phyloP scores from a whole-genome alignment of 441 rosid species.

The Geranium incanum region DNA sequence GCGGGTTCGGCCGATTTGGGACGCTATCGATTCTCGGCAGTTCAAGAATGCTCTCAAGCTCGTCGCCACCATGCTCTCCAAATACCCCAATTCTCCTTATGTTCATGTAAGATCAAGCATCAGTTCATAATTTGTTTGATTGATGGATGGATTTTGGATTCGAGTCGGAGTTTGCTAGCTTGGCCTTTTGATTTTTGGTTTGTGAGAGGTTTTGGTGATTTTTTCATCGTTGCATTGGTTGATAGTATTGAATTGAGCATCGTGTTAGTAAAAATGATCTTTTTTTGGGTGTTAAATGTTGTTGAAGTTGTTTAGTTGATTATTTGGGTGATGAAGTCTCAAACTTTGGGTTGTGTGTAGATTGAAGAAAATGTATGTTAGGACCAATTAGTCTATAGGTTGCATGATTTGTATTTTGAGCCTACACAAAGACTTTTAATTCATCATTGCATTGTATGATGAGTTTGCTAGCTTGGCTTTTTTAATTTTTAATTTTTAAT shows the following conservation, averaged over 20 bases:
- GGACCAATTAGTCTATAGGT: background rate
- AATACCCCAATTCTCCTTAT: conserved; percentile 83
- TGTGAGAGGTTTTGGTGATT: background rate
- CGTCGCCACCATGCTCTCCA: conserved; percentile 66
- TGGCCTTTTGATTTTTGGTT: background rate
- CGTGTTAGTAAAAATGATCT: background rate
- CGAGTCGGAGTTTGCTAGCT: background rate
- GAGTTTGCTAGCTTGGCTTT: background rate
- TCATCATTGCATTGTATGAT: background rate
- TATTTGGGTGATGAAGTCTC: background rate
- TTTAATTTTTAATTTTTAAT: background rate
- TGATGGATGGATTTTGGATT: background rate
- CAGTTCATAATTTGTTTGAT: background rate
- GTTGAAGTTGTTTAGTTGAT: background rate
- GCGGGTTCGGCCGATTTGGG: conserved; percentile 93
- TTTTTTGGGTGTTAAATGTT: background rate
- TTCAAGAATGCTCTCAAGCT: conserved; percentile 90
- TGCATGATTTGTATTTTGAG: background rate
- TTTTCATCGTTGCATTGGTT: background rate
- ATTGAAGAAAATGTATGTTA: background rate
- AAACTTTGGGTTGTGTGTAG: background rate
- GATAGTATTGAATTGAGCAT: background rate
- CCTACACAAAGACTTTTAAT: background rate
- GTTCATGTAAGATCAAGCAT: conserved; percentile 53
- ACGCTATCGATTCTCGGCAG: conserved; percentile 96